phyloP scores from a whole-genome alignment of 2,329 filamentous ascomycete species.

The Xylariales sp. region DNA sequence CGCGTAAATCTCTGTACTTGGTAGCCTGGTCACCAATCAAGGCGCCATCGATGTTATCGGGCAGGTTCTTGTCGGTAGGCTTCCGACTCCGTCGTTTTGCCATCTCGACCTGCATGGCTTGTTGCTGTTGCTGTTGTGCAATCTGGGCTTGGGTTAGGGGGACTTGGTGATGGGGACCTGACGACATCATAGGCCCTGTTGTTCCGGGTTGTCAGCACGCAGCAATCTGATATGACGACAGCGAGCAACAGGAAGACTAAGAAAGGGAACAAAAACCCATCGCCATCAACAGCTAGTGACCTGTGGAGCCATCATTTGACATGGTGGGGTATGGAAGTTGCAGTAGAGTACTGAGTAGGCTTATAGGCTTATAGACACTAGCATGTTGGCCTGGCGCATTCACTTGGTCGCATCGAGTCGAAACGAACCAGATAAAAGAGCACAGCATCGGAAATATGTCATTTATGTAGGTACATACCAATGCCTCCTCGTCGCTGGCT shows the following conservation, averaged over 20 bases:
- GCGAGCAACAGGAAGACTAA: constrained; percentile 6
- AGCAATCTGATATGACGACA: constrained; percentile 1
- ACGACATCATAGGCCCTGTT: constrained; percentile 52
- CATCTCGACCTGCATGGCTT: constrained; percentile 52
- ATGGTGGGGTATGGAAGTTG: constrained; percentile 9
- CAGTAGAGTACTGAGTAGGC: neutral
- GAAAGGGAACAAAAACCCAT: constrained; percentile 7
- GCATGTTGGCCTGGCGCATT: neutral
- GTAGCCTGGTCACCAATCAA: constrained; percentile 77
- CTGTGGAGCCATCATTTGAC: constrained; percentile 11
- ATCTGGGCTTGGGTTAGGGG: constrained; percentile 52
- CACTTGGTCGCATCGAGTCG: neutral
- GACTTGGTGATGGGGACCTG: constrained; percentile 45
- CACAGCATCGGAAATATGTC: too few relatives aligned
- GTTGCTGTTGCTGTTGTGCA: constrained; percentile 45
- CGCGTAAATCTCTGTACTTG: constrained; percentile 78
- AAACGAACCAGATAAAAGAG: too few relatives aligned
- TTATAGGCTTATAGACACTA: constrained; percentile 5
- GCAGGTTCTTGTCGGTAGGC: constrained; percentile 91
- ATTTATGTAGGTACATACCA: constrained; percentile 35
- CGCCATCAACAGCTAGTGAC: constrained; percentile 8
- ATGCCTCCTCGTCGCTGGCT: constrained; percentile 49
- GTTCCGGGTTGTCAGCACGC: constrained; percentile 7
- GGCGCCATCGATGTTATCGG: constrained; percentile 80
- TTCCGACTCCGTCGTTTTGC: constrained; percentile 79